These are phyloP conservation scores for Xylariaceae sp. DNA, from an alignment of 2,329 filamentous ascomycete genomes.

Conservation along the genomic window DNA sequence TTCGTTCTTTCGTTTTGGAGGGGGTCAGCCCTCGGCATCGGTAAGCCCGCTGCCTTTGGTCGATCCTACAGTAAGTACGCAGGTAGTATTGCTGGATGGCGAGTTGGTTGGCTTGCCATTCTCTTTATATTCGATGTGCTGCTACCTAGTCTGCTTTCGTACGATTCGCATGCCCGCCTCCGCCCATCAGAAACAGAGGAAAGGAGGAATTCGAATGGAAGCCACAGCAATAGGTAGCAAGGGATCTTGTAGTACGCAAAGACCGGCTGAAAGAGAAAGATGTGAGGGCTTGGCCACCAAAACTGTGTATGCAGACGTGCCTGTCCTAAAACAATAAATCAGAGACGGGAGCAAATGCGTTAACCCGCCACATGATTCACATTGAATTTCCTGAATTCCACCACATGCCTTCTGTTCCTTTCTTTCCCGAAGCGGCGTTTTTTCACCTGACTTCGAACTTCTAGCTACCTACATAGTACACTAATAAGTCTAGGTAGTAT, in stretches of 20 bases:
- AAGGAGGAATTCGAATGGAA: slow-evolving; percentile 2
- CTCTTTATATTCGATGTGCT: neutral
- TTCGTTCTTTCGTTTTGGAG: too few species aligned
- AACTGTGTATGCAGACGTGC: slow-evolving; percentile 1
- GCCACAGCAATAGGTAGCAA: slow-evolving; percentile 9
- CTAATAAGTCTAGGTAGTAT: neutral
- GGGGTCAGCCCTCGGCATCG: neutral
- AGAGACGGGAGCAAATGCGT: slow-evolving; percentile 16
- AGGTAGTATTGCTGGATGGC: neutral
- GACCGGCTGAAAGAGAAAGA: slow-evolving; percentile 6
- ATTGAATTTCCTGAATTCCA: slow-evolving; percentile 1
- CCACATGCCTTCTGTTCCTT: neutral
- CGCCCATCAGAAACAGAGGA: slow-evolving; percentile 6
- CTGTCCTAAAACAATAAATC: slow-evolving; percentile 14
- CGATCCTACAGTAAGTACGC: neutral
- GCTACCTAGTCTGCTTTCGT: neutral
- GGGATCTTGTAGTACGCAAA: slow-evolving; percentile 6
- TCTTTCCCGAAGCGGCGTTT: slow-evolving; percentile 4
- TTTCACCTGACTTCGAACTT: too few species aligned
- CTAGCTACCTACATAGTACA: too few species aligned
- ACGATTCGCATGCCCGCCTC: neutral
- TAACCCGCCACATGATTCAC: slow-evolving; percentile 13
- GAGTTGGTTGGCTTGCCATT: neutral
- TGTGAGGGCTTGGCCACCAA: slow-evolving; percentile 4
- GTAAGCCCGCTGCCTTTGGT: neutral